Percentiles rank a stretch among this genome's conserved stretches.
Conservation (phyloP, 441 rosid species). For the Adansonia rubrostipa region DNA sequence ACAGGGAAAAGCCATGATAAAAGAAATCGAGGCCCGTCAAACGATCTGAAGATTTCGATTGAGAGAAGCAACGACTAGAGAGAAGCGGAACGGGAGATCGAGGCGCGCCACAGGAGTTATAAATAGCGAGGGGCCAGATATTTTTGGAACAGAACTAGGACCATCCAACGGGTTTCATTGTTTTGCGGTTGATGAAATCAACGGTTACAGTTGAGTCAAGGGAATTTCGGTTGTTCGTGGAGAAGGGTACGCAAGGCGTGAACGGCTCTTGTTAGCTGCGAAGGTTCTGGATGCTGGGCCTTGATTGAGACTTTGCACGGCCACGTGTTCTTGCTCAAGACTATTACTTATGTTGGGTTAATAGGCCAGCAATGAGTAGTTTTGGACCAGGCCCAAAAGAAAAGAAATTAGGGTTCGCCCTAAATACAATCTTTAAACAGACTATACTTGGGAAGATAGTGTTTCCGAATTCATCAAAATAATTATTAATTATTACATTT, state of each 20-base stretch:
- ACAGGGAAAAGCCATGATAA: neutral
- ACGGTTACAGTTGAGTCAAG: constrained; percentile 26
- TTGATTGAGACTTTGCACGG: neutral
- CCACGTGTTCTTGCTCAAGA: neutral
- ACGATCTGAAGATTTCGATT: neutral
- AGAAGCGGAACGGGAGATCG: neutral
- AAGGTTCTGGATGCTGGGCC: constrained; percentile 32
- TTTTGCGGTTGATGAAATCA: neutral
- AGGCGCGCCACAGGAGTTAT: neutral
- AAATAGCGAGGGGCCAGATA: neutral
- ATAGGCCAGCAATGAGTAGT: neutral
- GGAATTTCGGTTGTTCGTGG: neutral
- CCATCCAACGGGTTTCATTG: constrained; percentile 20
- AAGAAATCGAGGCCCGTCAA: neutral
- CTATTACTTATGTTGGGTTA: neutral
- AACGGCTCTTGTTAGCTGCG: constrained; percentile 14
- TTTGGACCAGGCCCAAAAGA: neutral
- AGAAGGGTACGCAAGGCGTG: constrained; percentile 7
- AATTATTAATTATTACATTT: too few species aligned
- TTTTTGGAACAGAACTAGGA: neutral
- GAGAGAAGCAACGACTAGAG: neutral
- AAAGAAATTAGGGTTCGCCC: neutral
- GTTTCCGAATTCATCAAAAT: too few species aligned
- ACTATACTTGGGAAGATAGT: neutral
- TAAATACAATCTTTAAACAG: too few species aligned